Conservation (phyloP, 2,329 filamentous ascomycete genomes). For the Mycosphaerella sp. region DNA sequence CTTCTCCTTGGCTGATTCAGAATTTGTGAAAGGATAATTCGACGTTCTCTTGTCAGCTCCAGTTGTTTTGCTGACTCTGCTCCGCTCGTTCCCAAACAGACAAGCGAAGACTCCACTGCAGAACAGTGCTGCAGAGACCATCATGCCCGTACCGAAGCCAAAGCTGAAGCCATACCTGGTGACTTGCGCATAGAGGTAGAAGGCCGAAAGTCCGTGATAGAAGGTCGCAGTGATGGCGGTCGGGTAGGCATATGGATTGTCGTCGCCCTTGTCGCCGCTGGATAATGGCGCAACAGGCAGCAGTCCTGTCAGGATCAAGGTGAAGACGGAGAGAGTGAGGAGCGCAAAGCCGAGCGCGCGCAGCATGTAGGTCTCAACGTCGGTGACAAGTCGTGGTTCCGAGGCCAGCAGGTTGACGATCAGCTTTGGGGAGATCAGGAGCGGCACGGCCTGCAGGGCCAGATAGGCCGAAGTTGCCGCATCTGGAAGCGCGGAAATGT, state of each 20-base stretch:
- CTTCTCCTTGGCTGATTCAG: conserved; percentile 28
- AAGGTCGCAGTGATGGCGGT: conserved; percentile 56
- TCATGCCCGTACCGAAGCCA: conserved; percentile 53
- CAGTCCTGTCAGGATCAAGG: conserved; percentile 63
- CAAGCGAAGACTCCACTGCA: conserved; percentile 55
- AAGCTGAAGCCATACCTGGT: conserved; percentile 47
- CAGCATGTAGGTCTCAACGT: conserved; percentile 66
- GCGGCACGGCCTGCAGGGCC: conserved; percentile 44
- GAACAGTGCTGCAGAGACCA: conserved; percentile 49
- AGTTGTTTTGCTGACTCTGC: conserved; percentile 56
- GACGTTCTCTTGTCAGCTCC: conserved; percentile 61
- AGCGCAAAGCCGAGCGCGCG: conserved; percentile 64
- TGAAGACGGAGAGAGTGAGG: conserved; percentile 56
- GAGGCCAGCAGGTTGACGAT: conserved; percentile 54
- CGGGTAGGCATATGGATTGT: conserved; percentile 44
- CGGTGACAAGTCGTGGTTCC: conserved; percentile 51
- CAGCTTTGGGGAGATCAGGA: conserved; percentile 56
- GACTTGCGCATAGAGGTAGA: conserved; percentile 65
- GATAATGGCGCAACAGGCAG: conserved; percentile 51
- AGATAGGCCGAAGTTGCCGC: conserved; percentile 39
- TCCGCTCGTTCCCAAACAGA: conserved; percentile 51
- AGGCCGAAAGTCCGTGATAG: conserved; percentile 58
- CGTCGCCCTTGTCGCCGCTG: background rate
- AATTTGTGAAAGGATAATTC: conserved; percentile 61
- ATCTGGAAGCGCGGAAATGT: background rate